Base-by-base conservation (phyloP, 306 rosid genomes). In the Cajanus cajan region DNA sequence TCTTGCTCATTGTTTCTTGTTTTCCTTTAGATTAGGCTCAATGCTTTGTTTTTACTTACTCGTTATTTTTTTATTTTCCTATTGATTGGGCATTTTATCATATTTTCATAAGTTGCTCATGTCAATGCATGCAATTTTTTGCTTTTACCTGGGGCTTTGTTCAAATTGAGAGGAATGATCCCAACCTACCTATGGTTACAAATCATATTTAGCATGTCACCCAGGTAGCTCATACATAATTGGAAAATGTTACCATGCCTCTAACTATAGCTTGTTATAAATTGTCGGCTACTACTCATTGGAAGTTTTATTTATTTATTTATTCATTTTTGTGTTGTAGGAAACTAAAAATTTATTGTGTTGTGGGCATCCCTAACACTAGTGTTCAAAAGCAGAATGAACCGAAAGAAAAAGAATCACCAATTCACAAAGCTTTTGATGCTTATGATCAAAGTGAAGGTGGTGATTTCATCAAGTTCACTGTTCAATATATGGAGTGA, bases 401-500 rank as follows among this genome's bases (percentile, higher is more conserved):
- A 86, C 85, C 87, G 54, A 93, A 93, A 83, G 90, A 88, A 73
- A 89, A 93, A 80, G 97, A 91, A 71, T 91, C 93, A 12, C 94
- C 83, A 57, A 90, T 93, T 51, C 89, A 90, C 52, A 93, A 83
- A 89, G 97, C 93, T 45, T 93, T 93, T 80, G 93, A 90, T 71
- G 90, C 89, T 1, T 90, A 87, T 80, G 98, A 93, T 83, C 96
- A 89, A 80, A 90, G 97, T 52, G 94, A 91, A 25, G 96, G 97
- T 68, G 91, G 96, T 68, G 94, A 91, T 31, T 93, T 77, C 91
- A 85, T 63, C 91, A n/a, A n/a, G n/a, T n/a, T n/a, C n/a, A n/a
- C n/a, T n/a, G n/a, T n/a, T n/a, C n/a, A 93, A 90, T 18, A 94
- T 90, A 41, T 90, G 97, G 97, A 90, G 96, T 59, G 96, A 93